Evolutionary conservation across 495 filamentous ascomycete genomes (phyloP).

Genomic region (Penicillium samsonianum): DNA sequence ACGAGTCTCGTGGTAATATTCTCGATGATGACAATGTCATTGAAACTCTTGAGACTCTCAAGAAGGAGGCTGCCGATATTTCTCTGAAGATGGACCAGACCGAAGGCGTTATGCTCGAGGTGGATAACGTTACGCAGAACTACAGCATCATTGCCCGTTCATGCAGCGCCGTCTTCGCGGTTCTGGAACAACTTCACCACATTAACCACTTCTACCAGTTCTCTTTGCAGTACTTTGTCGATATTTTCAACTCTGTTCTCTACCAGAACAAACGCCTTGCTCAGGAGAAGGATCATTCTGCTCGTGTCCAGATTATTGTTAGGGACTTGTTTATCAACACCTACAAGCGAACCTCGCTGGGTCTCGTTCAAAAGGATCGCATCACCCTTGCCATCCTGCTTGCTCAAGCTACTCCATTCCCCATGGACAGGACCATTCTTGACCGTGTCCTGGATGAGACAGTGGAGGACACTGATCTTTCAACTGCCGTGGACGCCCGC

Average conservation of each 20-base stretch:
- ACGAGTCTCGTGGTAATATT: constrained; percentile 97
- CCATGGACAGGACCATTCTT: constrained; percentile 87
- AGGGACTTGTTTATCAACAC: constrained; percentile 85
- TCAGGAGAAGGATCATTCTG: constrained; percentile 70
- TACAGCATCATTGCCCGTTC: constrained; percentile 90
- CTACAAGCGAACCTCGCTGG: constrained; percentile 90
- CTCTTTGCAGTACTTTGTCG: constrained; percentile 94
- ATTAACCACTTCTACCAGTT: constrained; percentile 99
- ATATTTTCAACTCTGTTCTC: constrained; percentile 94
- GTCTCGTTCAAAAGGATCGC: constrained; percentile 89
- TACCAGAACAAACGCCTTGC: constrained; percentile 75
- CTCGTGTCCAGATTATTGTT: constrained; percentile 82
- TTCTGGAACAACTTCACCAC: constrained; percentile 95
- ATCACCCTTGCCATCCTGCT: constrained; percentile 95
- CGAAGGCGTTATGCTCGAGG: constrained; percentile 96
- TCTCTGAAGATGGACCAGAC: constrained; percentile 94
- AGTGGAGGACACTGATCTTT: constrained; percentile 76
- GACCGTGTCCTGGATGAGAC: constrained; percentile 82
- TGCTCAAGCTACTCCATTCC: constrained; percentile 88
- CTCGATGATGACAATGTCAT: constrained; percentile 98
- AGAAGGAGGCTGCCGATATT: constrained; percentile 95
- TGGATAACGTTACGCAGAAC: constrained; percentile 89
- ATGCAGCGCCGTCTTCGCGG: constrained; percentile 95
- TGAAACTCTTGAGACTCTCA: constrained; percentile 95
- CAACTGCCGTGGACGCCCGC: constrained; percentile 59